Percentiles rank a stretch among this genome's conserved stretches.
Conservation (phyloP, 345 rosid species). For the Eucalyptus regnans region DNA sequence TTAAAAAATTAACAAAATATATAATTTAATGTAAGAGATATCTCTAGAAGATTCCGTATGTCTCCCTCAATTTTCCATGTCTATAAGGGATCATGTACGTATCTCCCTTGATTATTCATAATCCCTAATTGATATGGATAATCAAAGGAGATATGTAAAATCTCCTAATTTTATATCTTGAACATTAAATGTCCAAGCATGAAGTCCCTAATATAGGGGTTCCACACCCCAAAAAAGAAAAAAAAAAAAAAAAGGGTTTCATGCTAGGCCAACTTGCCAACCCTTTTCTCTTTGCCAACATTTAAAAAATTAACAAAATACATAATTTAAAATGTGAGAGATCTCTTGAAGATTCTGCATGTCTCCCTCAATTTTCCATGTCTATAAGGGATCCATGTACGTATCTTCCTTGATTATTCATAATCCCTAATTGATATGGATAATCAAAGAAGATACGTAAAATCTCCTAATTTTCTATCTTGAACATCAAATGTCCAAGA, state of each 20-base stretch:
- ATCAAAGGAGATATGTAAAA: too few species aligned
- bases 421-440: background rate
- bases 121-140: background rate
- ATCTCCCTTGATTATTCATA: background rate
- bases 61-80: background rate
- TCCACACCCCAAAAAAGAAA: background rate
- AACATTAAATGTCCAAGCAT: background rate
- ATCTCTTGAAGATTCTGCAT: background rate
- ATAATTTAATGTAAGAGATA: background rate
- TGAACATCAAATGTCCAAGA: background rate
- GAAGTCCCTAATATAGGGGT: background rate
- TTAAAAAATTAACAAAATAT: background rate
- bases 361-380: background rate
- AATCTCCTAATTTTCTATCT: background rate
- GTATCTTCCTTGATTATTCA: too few species aligned
- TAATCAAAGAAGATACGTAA: background rate
- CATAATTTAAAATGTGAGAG: background rate
- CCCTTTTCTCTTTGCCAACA: background rate
- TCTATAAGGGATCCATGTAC: background rate
- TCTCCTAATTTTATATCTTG: too few species aligned
- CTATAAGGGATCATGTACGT: background rate
- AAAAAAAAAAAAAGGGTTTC: background rate
- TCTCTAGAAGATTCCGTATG: background rate
- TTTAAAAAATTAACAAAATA: background rate
- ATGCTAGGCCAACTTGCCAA: background rate